Conservation (phyloP, 2,329 filamentous ascomycete species). For the Furcasterigmium sp. region DNA sequence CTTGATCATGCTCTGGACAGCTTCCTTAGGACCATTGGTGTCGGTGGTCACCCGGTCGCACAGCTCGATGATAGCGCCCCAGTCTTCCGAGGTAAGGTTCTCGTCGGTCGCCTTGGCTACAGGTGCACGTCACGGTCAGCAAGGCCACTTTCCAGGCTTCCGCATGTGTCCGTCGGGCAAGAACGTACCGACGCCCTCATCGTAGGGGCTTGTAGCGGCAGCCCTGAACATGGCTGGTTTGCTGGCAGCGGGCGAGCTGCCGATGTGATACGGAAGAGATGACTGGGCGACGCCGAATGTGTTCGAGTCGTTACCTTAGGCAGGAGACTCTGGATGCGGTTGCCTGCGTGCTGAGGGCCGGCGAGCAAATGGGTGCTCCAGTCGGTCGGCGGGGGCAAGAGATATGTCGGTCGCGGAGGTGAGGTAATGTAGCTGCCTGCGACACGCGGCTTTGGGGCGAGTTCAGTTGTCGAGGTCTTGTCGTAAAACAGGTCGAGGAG, state of each 20-base stretch:
- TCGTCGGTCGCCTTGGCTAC: constrained; percentile 83
- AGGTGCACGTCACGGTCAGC: constrained; percentile 1
- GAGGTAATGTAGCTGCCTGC: not conserved
- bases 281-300: not conserved
- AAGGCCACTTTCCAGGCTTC: not conserved
- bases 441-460: not conserved
- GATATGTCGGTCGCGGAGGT: not conserved
- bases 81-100: constrained; percentile 83
- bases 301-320: not conserved
- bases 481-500: not conserved
- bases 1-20: constrained; percentile 85
- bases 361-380: no score
- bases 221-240: constrained; percentile 50
- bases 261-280: not conserved
- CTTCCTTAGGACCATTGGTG: constrained; percentile 67
- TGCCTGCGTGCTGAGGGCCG: no score
- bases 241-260: constrained; percentile 8
- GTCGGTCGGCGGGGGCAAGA: no score
- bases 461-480: not conserved
- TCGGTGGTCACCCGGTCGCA: constrained; percentile 55
- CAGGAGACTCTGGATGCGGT: no score
- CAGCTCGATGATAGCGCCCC: constrained; percentile 59
- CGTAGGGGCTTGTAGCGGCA: constrained; percentile 51
- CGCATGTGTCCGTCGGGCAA: constrained; percentile 8
- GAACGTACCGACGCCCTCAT: constrained; percentile 53